These are phyloP conservation scores for Hevea brasiliensis DNA, from an alignment of 345 rosid genomes.

Conservation along the genomic window DNA sequence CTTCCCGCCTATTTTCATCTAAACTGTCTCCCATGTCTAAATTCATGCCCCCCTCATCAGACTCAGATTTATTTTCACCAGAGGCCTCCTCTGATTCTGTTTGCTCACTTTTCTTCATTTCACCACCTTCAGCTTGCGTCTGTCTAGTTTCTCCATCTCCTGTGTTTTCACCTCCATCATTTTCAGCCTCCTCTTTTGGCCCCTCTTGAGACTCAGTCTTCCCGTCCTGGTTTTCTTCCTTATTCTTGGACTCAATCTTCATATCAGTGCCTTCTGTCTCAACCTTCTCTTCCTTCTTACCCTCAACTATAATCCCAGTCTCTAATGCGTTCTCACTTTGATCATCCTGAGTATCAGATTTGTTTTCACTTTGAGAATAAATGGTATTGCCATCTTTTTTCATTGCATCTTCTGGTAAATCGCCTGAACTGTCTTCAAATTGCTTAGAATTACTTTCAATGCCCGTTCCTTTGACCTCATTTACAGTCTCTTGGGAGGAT, in stretches of 20 bases:
- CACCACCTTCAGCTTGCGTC: constrained; percentile 8
- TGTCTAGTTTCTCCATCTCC: constrained; percentile 25
- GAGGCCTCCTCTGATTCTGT: constrained; percentile 30
- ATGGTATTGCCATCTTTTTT: constrained; percentile 34
- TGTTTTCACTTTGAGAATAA: constrained; percentile 10
- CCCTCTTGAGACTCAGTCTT: constrained; percentile 21
- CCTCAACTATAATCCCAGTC: background rate
- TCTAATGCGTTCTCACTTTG: constrained; percentile 23
- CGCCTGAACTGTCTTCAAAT: constrained; percentile 64
- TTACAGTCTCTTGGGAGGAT: constrained; percentile 50
- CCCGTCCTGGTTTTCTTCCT: constrained; percentile 12
- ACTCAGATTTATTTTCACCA: constrained; percentile 31
- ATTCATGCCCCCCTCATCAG: constrained; percentile 24
- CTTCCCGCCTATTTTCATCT: constrained; percentile 29
- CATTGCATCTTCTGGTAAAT: constrained; percentile 61
- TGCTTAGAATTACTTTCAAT: constrained; percentile 34
- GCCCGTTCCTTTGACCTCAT: constrained; percentile 50
- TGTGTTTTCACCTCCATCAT: constrained; percentile 32
- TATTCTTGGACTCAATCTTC: constrained; percentile 26
- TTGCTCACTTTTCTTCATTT: constrained; percentile 29
- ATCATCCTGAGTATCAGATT: constrained; percentile 27
- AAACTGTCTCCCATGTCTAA: constrained; percentile 29
- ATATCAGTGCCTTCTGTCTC: constrained; percentile 19
- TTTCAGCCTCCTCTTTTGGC: constrained; percentile 32
- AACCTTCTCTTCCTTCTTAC: constrained; percentile 10